phyloP scores from a whole-genome alignment of 176 grass and related monocot species.

The Bothriochloa decipiens region DNA sequence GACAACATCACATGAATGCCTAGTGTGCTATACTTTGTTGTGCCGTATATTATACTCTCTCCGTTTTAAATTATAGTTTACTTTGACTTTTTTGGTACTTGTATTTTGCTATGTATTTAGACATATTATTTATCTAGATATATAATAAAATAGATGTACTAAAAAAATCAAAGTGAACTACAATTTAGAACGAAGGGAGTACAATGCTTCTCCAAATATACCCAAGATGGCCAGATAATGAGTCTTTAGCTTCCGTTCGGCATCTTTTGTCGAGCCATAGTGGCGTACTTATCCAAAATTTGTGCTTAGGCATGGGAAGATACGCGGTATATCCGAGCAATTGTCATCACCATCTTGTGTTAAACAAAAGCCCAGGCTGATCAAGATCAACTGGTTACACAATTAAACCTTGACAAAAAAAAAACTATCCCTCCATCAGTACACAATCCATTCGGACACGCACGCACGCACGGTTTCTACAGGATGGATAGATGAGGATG shows the following conservation, averaged over 20 bases:
- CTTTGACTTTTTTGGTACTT: too few relatives aligned
- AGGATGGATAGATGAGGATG: neutral
- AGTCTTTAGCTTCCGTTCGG: neutral
- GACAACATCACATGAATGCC: neutral
- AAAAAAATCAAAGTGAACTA: too few relatives aligned
- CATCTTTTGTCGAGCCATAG: neutral
- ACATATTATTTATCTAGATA: too few relatives aligned
- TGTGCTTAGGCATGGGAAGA: too few relatives aligned
- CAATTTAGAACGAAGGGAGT: too few relatives aligned
- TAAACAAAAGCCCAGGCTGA: neutral
- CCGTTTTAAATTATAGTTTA: too few relatives aligned
- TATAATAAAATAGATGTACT: too few relatives aligned
- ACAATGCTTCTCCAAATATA: neutral
- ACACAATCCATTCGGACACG: neutral
- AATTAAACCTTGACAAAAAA: neutral
- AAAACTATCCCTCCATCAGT: too few relatives aligned
- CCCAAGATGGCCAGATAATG: neutral
- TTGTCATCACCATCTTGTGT: neutral
- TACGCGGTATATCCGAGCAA: neutral
- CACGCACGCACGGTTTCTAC: too few relatives aligned
- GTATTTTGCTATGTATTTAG: too few relatives aligned
- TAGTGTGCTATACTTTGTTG: neutral
- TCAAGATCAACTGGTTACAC: neutral
- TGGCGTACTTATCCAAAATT: too few relatives aligned
- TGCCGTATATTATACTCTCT: too few relatives aligned